Evolutionary conservation across 768 basidiomycete genomes (phyloP).

Genomic region (Termitomyces sp.): DNA sequence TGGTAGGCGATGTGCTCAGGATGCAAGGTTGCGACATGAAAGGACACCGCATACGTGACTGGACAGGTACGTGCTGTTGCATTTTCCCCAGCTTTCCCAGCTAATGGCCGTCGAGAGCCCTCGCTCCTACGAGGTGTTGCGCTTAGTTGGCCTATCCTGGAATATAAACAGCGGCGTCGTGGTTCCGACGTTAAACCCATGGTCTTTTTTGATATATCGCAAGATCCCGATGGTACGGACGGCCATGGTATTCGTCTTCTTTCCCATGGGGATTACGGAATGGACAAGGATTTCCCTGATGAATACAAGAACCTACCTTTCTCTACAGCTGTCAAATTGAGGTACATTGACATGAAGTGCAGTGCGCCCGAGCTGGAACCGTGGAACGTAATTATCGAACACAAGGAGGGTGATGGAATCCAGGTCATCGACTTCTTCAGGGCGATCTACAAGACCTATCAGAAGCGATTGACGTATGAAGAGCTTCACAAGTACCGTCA

Average conservation of each 20-base stretch:
- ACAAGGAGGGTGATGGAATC: conserved; percentile 32
- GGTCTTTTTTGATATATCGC: conserved; percentile 8
- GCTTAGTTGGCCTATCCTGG: conserved; percentile 15
- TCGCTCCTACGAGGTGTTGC: conserved; percentile 6
- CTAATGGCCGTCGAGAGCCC: conserved; percentile 9
- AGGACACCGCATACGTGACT: neutral
- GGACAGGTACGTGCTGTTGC: neutral
- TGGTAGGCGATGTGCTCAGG: neutral
- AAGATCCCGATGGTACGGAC: neutral
- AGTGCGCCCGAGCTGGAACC: conserved; percentile 29
- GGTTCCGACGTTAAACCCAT: conserved; percentile 2
- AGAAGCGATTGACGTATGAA: conserved; percentile 36
- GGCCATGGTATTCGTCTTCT: conserved; percentile 4
- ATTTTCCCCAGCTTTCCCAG: neutral
- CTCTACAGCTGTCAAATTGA: neutral
- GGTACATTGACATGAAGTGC: conserved; percentile 41
- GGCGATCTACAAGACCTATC: conserved; percentile 47
- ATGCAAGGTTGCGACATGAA: neutral
- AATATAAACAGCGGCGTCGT: conserved; percentile 1
- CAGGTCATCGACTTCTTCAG: conserved; percentile 55
- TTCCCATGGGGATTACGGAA: neutral
- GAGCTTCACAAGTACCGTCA: conserved; percentile 29
- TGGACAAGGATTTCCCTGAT: conserved; percentile 20
- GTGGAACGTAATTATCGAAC: conserved; percentile 39
- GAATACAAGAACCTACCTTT: conserved; percentile 34